phyloP scores from a whole-genome alignment of 768 basidiomycete species.

The Amanita rimosa region DNA sequence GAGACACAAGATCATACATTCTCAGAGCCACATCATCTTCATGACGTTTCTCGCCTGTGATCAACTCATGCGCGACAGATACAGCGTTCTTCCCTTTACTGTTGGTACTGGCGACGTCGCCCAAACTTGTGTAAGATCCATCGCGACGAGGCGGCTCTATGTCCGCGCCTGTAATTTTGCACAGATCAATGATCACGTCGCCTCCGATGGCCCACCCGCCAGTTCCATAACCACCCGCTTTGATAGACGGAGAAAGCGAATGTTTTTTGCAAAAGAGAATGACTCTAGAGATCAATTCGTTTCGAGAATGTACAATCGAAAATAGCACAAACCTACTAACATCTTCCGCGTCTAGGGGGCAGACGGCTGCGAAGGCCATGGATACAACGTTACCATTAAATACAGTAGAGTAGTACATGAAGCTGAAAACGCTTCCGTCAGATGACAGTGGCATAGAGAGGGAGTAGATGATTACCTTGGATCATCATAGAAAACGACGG shows the following conservation, averaged over 20 bases:
- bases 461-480: slow-evolving; percentile 19
- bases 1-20: slow-evolving; percentile 45
- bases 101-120: slow-evolving; percentile 37
- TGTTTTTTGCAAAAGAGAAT: slow-evolving; percentile 68
- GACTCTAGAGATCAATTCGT: slow-evolving; percentile 27
- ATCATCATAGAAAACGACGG: slow-evolving; percentile 32
- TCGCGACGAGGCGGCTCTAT: slow-evolving; percentile 48
- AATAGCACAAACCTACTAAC: slow-evolving; percentile 58
- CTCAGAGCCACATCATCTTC: slow-evolving; percentile 43
- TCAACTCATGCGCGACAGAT: slow-evolving; percentile 4
- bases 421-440: slow-evolving; percentile 18
- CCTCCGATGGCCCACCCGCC: slow-evolving; percentile 86
- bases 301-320: not conserved
- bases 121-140: slow-evolving; percentile 50
- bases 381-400: slow-evolving; percentile 73
- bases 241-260: slow-evolving; percentile 64
- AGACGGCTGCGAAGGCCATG: slow-evolving; percentile 49
- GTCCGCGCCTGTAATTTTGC: slow-evolving; percentile 52
- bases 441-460: not conserved
- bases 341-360: slow-evolving; percentile 70
- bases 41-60: slow-evolving; percentile 40
- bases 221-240: slow-evolving; percentile 87
- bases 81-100: slow-evolving; percentile 43
- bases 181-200: slow-evolving; percentile 76
- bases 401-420: slow-evolving; percentile 37